phyloP scores from a whole-genome alignment of 2,329 filamentous ascomycete species.

The Achaetomium macrosporum region DNA sequence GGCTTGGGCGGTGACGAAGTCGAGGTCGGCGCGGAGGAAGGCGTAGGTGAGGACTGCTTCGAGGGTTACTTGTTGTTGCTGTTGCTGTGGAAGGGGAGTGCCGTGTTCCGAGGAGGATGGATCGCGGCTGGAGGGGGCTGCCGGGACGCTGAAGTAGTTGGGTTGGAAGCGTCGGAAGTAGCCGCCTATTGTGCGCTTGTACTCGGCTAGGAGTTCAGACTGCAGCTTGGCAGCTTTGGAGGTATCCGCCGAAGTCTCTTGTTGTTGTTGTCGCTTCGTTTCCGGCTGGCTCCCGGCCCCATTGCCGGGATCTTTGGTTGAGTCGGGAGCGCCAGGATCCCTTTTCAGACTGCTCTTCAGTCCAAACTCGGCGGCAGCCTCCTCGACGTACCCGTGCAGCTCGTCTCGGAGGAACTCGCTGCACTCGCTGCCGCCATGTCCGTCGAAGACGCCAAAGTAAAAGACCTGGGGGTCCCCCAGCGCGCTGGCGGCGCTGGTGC shows the following conservation, averaged over 20 bases:
- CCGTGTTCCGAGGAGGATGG: not conserved
- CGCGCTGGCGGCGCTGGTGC: conserved; percentile 66
- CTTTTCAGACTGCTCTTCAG: conserved; percentile 67
- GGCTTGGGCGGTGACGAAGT: conserved; percentile 88
- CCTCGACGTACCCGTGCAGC: conserved; percentile 83
- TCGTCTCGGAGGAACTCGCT: conserved; percentile 79
- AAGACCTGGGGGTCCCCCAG: conserved; percentile 93
- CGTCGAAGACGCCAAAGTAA: conserved; percentile 95
- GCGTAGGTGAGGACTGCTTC: conserved; percentile 83
- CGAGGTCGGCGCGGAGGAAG: conserved; percentile 87
- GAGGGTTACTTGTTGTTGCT: conserved; percentile 45
- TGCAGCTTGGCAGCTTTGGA: conserved; percentile 63
- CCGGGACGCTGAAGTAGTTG: conserved; percentile 56
- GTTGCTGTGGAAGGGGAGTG: not conserved
- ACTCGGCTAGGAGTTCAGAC: conserved; percentile 64
- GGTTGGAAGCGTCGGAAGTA: conserved; percentile 92
- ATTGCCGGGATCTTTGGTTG: conserved; percentile 8
- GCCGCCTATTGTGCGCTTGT: conserved; percentile 80
- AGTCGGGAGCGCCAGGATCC: conserved; percentile 25
- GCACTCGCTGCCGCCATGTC: conserved; percentile 86
- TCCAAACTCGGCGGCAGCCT: conserved; percentile 69
- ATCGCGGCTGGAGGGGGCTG: conserved; percentile 20
- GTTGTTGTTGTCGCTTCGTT: conserved; percentile 32
- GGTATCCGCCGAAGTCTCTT: conserved; percentile 38
- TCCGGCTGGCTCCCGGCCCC: not conserved